Conservation (phyloP, 352 stramenopile species). For the Pythium periplocum region DNA sequence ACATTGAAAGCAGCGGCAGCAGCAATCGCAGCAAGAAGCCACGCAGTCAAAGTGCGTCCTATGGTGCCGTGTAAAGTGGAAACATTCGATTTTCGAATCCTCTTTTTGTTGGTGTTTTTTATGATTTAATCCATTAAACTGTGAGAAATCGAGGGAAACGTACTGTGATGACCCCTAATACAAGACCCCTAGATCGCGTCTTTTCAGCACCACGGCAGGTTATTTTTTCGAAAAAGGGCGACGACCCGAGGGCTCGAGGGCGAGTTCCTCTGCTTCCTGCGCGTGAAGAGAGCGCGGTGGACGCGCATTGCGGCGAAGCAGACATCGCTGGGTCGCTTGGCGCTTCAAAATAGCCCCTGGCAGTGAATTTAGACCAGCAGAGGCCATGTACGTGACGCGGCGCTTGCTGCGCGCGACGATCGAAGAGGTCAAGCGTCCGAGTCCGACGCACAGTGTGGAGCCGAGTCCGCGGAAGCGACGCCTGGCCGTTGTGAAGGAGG, state of each 20-base stretch:
- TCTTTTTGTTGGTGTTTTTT: background rate
- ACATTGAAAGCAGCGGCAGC: constrained; percentile 8
- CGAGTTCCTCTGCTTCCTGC: too few relatives aligned
- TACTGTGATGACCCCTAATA: too few relatives aligned
- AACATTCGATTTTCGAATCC: constrained; percentile 7
- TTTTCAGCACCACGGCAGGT: background rate
- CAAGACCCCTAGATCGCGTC: constrained; percentile 4
- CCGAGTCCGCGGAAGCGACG: constrained; percentile 14
- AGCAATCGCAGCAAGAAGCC: background rate
- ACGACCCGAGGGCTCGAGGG: too few relatives aligned
- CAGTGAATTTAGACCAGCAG: too few relatives aligned
- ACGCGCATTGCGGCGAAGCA: too few relatives aligned
- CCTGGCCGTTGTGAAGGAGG: constrained; percentile 2
- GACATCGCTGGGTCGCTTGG: too few relatives aligned
- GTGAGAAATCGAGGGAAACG: constrained; percentile 2
- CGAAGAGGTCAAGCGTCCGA: constrained; percentile 9
- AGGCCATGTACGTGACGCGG: constrained; percentile 57
- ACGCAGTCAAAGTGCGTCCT: constrained; percentile 15
- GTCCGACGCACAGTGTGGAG: background rate
- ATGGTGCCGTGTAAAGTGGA: constrained; percentile 8
- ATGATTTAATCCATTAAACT: constrained; percentile 6
- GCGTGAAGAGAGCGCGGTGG: too few relatives aligned
- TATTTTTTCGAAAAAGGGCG: too few relatives aligned
- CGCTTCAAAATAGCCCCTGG: too few relatives aligned
- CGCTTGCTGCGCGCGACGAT: constrained; percentile 58